These are phyloP conservation scores for Pseudisothecium myosuroides DNA, from an alignment of 225 moss, liverwort and hornwort genomes.

Conservation along the genomic window DNA sequence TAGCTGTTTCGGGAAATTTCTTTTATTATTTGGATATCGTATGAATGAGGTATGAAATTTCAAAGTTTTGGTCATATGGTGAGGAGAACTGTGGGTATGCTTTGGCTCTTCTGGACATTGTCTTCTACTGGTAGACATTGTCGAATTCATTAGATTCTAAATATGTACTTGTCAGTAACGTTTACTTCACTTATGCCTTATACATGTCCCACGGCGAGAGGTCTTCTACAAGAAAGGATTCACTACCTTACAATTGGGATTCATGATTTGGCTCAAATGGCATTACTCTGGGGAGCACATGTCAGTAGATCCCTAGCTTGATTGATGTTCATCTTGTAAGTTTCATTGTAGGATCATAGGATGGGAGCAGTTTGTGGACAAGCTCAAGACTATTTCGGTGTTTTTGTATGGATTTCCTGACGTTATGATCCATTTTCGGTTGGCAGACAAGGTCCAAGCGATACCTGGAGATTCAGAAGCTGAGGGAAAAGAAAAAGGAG, in stretches of 20 bases:
- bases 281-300: background rate
- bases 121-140: background rate
- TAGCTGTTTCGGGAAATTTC: background rate
- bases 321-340: background rate
- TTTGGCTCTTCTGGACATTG: background rate
- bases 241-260: background rate
- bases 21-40: background rate
- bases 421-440: background rate
- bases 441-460: conserved; percentile 81
- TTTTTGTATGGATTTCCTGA: background rate
- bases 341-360: background rate
- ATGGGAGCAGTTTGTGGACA: background rate
- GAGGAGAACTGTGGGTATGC: background rate
- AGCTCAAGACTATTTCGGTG: background rate
- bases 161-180: background rate
- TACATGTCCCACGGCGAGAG: background rate
- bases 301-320: background rate
- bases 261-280: background rate
- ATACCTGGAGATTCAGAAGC: conserved; percentile 75
- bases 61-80: background rate
- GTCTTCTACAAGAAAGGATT: background rate
- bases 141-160: background rate
- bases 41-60: background rate
- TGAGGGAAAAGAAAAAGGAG: conserved; percentile 72
- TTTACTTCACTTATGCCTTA: background rate